These are phyloP conservation scores for Tulasnella sp. DNA, from an alignment of 768 basidiomycete species.

Conservation along the genomic window DNA sequence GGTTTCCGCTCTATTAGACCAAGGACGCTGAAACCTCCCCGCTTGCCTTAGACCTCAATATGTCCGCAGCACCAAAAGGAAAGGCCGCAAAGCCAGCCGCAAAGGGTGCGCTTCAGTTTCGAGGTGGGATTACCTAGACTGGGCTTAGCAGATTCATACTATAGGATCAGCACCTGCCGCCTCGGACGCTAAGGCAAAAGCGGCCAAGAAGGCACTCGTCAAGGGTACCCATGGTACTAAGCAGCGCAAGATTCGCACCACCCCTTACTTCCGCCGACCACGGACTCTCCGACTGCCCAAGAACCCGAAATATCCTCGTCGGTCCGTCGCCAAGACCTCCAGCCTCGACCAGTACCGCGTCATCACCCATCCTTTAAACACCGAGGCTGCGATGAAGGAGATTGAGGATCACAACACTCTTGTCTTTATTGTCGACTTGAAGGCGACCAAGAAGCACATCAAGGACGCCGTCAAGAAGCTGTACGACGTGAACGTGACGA, in stretches of 20 bases:
- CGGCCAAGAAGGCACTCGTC: constrained; percentile 92
- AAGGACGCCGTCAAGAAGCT: constrained; percentile 99
- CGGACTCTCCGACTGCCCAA: constrained; percentile 82
- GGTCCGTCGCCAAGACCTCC: constrained; percentile 81
- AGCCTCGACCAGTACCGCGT: constrained; percentile 96
- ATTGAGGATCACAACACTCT: constrained; percentile 99
- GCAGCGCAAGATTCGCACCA: constrained; percentile 68
- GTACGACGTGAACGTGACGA: constrained; percentile 91
- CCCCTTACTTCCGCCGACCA: constrained; percentile 91
- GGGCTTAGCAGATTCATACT: background rate
- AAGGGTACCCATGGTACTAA: constrained; percentile 71
- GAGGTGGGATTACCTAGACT: background rate
- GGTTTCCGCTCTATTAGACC: background rate
- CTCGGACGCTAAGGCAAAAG: constrained; percentile 59
- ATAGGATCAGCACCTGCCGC: background rate
- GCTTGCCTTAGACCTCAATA: background rate
- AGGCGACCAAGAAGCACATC: constrained; percentile 97
- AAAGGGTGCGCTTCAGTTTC: background rate
- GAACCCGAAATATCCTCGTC: constrained; percentile 88
- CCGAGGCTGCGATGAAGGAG: constrained; percentile 99
- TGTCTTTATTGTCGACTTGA: constrained; percentile 93
- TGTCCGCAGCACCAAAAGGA: background rate
- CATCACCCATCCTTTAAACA: constrained; percentile 84
- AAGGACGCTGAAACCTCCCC: background rate
- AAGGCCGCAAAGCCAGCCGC: constrained; percentile 2